Evolutionary conservation across 345 rosid genomes (phyloP).

Genomic region (Populus tremula): DNA sequence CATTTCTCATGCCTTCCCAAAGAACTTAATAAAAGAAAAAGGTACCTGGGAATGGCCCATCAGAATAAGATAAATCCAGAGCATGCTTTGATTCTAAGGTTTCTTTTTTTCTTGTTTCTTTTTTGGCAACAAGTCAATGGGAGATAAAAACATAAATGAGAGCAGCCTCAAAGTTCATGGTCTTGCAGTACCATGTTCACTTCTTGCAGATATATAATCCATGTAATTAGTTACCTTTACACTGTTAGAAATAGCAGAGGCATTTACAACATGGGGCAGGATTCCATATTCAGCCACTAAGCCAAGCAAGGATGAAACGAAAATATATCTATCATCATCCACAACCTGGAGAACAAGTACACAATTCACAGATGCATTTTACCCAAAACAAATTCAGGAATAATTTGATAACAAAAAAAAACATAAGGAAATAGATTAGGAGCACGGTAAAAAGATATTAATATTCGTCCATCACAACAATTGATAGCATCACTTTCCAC

Average conservation of each 20-base stretch:
- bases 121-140: too few species aligned
- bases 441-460: too few species aligned
- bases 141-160: neutral
- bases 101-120: too few species aligned
- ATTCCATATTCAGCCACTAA: slow-evolving; percentile 76
- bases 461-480: neutral
- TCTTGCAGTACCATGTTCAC: neutral
- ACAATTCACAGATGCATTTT: neutral
- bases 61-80: too few species aligned
- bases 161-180: neutral
- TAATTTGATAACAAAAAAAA: neutral
- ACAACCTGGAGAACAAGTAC: slow-evolving; percentile 43
- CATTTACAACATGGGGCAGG: slow-evolving; percentile 69
- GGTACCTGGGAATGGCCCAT: too few species aligned
- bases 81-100: too few species aligned
- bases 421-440: too few species aligned
- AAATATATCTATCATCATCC: slow-evolving; percentile 79
- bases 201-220: neutral
- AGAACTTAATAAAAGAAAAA: too few species aligned
- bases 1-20: too few species aligned
- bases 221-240: slow-evolving; percentile 53
- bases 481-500: too few species aligned
- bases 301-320: slow-evolving; percentile 82
- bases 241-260: slow-evolving; percentile 57
- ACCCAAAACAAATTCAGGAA: neutral